A percentile compares a stretch with the other conserved stretches of the same genome.
phyloP scores from a whole-genome alignment of 805 yeast species.

The Spathaspora passalidarum region DNA sequence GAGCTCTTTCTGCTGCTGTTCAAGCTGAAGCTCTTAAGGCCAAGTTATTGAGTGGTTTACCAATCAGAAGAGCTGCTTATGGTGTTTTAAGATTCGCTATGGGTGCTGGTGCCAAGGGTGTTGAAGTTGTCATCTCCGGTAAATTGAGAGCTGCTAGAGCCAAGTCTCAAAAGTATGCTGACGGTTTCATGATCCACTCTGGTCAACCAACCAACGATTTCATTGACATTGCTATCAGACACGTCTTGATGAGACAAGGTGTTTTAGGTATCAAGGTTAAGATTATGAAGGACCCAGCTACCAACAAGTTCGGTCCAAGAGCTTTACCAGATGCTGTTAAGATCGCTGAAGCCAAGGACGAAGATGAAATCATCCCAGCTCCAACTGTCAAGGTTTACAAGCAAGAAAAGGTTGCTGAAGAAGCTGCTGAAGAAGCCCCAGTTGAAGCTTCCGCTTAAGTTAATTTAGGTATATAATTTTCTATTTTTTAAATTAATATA shows the following conservation, averaged over 20 bases:
- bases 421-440: constrained; percentile 25
- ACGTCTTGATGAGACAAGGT: constrained; percentile 99
- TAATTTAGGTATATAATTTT: background rate
- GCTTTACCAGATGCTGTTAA: constrained; percentile 94
- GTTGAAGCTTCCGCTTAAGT: constrained; percentile 32
- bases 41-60: constrained; percentile 97
- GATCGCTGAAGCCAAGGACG: constrained; percentile 94
- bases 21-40: constrained; percentile 99
- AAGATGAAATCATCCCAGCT: constrained; percentile 67
- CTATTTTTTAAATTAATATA: background rate
- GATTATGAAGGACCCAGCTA: constrained; percentile 98
- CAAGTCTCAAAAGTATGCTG: constrained; percentile 99
- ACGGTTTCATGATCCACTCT: constrained; percentile 99
- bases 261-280: constrained; percentile 99
- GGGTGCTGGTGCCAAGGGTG: constrained; percentile 99
- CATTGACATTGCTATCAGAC: constrained; percentile 98
- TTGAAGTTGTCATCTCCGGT: constrained; percentile 99
- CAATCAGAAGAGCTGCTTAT: constrained; percentile 99
- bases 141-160: constrained; percentile 99
- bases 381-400: constrained; percentile 82
- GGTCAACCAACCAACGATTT: constrained; percentile 99
- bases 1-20: constrained; percentile 99
- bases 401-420: constrained; percentile 36
- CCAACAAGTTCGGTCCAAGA: constrained; percentile 80
- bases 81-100: constrained; percentile 99